Conservation (phyloP, 345 rosid species). For the Viola odorata region DNA sequence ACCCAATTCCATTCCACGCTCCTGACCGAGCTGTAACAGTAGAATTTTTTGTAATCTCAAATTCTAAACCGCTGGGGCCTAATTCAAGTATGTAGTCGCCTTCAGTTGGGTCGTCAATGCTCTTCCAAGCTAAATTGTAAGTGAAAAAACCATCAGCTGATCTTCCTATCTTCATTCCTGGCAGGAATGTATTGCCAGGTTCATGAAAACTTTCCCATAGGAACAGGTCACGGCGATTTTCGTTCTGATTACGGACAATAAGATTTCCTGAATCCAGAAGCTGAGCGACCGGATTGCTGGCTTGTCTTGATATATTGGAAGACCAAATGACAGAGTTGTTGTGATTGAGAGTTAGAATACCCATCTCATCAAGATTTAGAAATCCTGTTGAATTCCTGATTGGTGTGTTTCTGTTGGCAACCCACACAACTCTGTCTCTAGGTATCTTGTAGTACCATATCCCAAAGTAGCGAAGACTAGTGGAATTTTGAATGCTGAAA, state of each 20-base stretch:
- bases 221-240: not conserved
- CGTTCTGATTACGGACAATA: not conserved
- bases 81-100: not conserved
- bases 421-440: too few relatives aligned
- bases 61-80: not conserved
- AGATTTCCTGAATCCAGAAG: not conserved
- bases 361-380: too few relatives aligned
- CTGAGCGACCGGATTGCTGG: not conserved
- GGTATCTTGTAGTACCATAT: not conserved
- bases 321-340: slow-evolving; percentile 1
- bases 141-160: not conserved
- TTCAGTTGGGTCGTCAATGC: not conserved
- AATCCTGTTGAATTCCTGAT: too few relatives aligned
- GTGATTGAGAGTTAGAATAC: not conserved
- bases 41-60: not conserved
- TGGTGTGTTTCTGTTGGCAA: too few relatives aligned
- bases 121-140: too few relatives aligned
- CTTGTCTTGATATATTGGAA: not conserved
- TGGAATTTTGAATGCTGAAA: not conserved
- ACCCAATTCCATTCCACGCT: not conserved
- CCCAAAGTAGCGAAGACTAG: not conserved
- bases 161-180: not conserved
- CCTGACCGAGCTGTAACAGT: not conserved
- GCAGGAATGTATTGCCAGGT: not conserved
- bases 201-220: not conserved